These are phyloP conservation scores for Penicillium arizonense DNA, from an alignment of 495 filamentous ascomycete species.

Conservation along the genomic window DNA sequence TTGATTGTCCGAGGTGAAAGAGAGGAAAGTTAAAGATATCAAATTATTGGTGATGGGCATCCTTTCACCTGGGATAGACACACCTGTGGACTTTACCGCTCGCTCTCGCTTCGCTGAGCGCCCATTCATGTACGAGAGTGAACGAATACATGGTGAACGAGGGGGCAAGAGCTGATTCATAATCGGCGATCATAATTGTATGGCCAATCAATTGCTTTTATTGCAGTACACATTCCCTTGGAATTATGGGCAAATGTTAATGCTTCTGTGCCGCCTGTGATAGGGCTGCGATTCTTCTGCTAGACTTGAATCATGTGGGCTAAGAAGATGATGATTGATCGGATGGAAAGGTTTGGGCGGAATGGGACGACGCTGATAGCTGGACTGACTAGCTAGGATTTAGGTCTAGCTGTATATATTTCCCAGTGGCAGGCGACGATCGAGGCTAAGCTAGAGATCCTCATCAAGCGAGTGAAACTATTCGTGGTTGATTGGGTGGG, in stretches of 20 bases:
- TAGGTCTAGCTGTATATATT: neutral
- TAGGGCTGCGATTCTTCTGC: no score
- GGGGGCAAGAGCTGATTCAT: neutral
- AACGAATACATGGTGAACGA: neutral
- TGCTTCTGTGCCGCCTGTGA: no score
- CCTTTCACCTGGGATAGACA: no score
- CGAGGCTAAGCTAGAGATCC: neutral
- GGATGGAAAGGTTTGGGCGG: neutral
- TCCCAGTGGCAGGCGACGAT: neutral
- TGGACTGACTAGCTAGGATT: neutral
- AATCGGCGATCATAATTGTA: neutral
- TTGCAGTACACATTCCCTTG: neutral
- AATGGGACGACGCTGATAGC: neutral
- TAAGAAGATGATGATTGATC: neutral
- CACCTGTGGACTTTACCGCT: no score
- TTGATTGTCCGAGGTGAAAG: no score
- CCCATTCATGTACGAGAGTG: neutral
- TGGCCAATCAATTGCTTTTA: conserved; percentile 1
- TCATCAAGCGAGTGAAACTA: neutral
- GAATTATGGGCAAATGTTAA: no score
- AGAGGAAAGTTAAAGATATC: no score
- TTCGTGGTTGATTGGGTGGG: neutral
- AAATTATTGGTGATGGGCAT: no score
- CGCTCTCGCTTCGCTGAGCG: no score
- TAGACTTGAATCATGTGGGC: neutral